Percentiles rank a stretch among this genome's conserved stretches.
phyloP scores from a whole-genome alignment of 192 early-diverging fungal genomes.

The Obelidium mucronatum region DNA sequence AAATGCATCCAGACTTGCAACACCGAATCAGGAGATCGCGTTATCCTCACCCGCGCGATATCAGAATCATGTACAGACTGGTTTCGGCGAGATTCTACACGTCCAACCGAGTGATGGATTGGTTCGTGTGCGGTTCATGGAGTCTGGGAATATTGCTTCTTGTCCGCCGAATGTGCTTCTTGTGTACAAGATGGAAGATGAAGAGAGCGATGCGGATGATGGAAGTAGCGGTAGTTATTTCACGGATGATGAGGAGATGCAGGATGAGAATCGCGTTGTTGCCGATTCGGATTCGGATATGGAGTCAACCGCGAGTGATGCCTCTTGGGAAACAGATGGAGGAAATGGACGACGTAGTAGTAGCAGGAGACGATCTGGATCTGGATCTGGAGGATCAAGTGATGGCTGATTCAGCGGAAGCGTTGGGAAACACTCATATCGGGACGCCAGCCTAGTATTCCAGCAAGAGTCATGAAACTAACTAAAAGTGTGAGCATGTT shows the following conservation, averaged over 20 bases:
- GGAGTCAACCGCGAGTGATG: not conserved
- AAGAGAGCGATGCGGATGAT: slow-evolving; percentile 37
- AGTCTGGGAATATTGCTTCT: slow-evolving; percentile 41
- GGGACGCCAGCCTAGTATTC: not conserved
- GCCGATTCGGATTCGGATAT: slow-evolving; percentile 30
- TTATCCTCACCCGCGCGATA: slow-evolving; percentile 6
- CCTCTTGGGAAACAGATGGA: slow-evolving; percentile 25
- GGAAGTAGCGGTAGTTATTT: slow-evolving; percentile 1
- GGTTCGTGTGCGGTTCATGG: slow-evolving; percentile 49
- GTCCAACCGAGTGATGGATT: slow-evolving; percentile 39
- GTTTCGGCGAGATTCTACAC: slow-evolving; percentile 57
- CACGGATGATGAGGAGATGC: slow-evolving; percentile 26
- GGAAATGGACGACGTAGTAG: slow-evolving; percentile 22
- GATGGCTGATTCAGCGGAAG: slow-evolving; percentile 47
- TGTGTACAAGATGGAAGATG: slow-evolving; percentile 50
- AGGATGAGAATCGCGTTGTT: slow-evolving; percentile 19
- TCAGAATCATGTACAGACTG: slow-evolving; percentile 36
- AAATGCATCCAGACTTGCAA: slow-evolving; percentile 23
- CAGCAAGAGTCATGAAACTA: not conserved
- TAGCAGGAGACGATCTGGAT: slow-evolving; percentile 20
- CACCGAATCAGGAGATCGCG: slow-evolving; percentile 21
- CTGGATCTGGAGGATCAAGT: slow-evolving; percentile 34
- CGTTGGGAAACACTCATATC: not conserved
- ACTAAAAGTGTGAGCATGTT: not conserved
- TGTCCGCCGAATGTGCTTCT: slow-evolving; percentile 27